A percentile compares a stretch with the other conserved stretches of the same genome.
Evolutionary conservation across 2,329 filamentous ascomycete genomes (phyloP).

Genomic region (Sarocladium brachiariae): DNA sequence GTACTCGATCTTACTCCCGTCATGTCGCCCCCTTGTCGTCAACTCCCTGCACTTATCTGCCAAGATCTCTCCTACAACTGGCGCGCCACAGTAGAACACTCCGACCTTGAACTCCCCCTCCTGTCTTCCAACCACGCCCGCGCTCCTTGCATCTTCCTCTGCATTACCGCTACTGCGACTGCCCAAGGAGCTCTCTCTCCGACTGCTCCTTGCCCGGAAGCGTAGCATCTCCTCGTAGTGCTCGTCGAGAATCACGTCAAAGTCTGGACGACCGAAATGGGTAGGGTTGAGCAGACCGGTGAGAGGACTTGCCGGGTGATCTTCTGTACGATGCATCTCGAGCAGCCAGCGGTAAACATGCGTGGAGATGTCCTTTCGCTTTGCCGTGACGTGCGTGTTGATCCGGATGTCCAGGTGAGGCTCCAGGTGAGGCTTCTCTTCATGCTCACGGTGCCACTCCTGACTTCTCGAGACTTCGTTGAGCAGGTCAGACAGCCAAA

Average conservation of each 20-base stretch:
- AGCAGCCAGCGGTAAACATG: conserved; percentile 51
- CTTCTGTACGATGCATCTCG: conserved; percentile 46
- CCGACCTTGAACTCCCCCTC: conserved; percentile 39
- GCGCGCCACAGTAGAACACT: conserved; percentile 50
- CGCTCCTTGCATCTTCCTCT: conserved; percentile 10
- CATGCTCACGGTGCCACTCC: conserved; percentile 29
- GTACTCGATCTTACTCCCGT: conserved; percentile 46
- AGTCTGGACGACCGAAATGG: conserved; percentile 48
- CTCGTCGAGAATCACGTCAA: conserved; percentile 42
- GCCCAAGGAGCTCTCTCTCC: conserved; percentile 3
- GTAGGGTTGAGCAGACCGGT: conserved; percentile 47
- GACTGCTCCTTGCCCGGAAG: conserved; percentile 13
- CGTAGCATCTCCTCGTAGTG: conserved; percentile 47
- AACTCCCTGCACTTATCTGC: conserved; percentile 46
- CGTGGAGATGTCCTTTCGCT: conserved; percentile 43
- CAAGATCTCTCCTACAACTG: conserved; percentile 47
- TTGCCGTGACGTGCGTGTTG: conserved; percentile 50
- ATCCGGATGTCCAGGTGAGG: conserved; percentile 45
- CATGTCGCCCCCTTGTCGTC: conserved; percentile 42
- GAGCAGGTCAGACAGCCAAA: conserved; percentile 51
- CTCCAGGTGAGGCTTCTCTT: conserved; percentile 34
- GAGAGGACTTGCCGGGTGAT: conserved; percentile 43
- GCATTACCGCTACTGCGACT: background rate
- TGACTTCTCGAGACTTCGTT: conserved; percentile 38
- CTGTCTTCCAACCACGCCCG: conserved; percentile 13